A percentile compares a stretch with the other conserved stretches of the same genome.
Conservation (phyloP, 2,329 filamentous ascomycete genomes). For the Pseudogymnoascus sp. region DNA sequence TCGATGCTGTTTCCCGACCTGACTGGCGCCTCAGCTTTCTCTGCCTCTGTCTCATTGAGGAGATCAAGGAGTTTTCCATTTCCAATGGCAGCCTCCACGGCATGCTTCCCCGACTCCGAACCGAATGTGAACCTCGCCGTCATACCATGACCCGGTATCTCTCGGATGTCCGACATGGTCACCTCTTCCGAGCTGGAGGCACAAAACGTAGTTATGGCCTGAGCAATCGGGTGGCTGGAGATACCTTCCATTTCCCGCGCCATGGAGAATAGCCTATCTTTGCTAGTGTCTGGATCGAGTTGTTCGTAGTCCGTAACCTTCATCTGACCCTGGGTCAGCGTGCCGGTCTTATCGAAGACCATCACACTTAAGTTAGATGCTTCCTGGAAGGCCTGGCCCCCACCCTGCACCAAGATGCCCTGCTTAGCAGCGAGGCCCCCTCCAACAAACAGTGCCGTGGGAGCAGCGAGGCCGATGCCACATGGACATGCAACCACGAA, state of each 20-base stretch:
- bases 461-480: constrained; percentile 49
- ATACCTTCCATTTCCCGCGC: constrained; percentile 59
- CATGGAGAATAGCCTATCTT: constrained; percentile 18
- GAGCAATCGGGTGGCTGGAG: constrained; percentile 66
- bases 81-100: neutral
- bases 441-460: constrained; percentile 48
- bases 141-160: constrained; percentile 63
- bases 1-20: constrained; percentile 39
- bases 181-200: constrained; percentile 44
- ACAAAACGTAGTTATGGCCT: constrained; percentile 46
- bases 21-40: constrained; percentile 37
- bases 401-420: constrained; percentile 48
- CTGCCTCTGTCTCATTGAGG: constrained; percentile 26
- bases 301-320: neutral
- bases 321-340: neutral
- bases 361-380: constrained; percentile 44
- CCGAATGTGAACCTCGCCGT: constrained; percentile 41
- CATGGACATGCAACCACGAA: constrained; percentile 52
- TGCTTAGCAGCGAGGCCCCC: constrained; percentile 45
- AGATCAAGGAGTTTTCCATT: neutral
- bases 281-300: neutral
- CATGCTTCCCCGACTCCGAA: neutral
- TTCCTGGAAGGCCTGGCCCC: constrained; percentile 49
- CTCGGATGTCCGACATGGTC: constrained; percentile 44
- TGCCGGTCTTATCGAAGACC: constrained; percentile 47